Base-by-base conservation (phyloP, 176 grass and related monocot species). In the Alopecurus myosuroides region DNA sequence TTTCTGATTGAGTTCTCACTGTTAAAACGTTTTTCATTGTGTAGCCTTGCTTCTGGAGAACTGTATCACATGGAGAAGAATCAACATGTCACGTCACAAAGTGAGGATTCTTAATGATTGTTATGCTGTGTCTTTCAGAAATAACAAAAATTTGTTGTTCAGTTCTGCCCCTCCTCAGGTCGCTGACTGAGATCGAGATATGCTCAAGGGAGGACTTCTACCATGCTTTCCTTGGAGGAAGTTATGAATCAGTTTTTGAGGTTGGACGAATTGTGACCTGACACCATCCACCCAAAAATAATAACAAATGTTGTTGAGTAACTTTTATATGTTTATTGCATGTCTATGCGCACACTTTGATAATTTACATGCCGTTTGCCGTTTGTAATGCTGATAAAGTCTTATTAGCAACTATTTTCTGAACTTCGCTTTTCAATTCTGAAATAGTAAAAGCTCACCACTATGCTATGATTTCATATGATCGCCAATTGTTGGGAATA, bases 121-220 rank as follows among this genome's bases (percentile, higher is more conserved):
- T 46, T 81, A 22, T 42, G 11, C 1, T 68, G 30, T 79, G 13
- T 31, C 6, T 68, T 81, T 67, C 19, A 50, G 9, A 31, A 29
- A 68, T 81, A 22, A 69, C 44, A 22, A 26, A 52, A 44, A 25
- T 14, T 23, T 25, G 42, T 7, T 68, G 45, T 67, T 34, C 31
- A 81, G 62, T 52, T 68, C 51, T 68, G 42, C 44, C 5, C 29
- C 65, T 52, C 60, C 41, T 81, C 25, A 66, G 62, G 29, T 81
- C 50, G 20, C 62, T 81, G 29, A 67, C 60, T 81, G 78, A 68
- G 78, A 51, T 81, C 49, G 78, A 81, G 61, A 35, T 81, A 12
- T 51, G 19, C 78, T 36, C 6, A 14, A 30, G 12, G 1, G 29
- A 81, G 20, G 19, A 81, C 6, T 51, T 10, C 11, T 81, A 81